A percentile compares a stretch with the other conserved stretches of the same genome.
Evolutionary conservation across 2,329 filamentous ascomycete species (phyloP).

Genomic region (Ophiocordyceps camponoti-floridani): DNA sequence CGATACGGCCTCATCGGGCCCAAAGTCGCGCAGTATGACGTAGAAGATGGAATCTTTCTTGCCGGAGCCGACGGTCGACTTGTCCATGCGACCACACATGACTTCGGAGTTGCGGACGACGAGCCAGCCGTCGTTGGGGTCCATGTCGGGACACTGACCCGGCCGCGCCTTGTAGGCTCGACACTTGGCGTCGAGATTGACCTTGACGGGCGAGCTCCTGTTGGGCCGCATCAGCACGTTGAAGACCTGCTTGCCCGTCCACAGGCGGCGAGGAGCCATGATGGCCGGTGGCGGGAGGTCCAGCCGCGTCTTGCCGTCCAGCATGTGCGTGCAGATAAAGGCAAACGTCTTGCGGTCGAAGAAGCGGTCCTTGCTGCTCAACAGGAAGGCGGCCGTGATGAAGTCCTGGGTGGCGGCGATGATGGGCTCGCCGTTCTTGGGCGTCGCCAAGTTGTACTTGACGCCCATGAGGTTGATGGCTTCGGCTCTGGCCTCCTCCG

Average conservation of each 20-base stretch:
- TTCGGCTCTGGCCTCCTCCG: slow-evolving; percentile 89
- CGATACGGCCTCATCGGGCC: slow-evolving; percentile 66
- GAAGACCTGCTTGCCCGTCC: slow-evolving; percentile 96
- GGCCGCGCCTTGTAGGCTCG: slow-evolving; percentile 57
- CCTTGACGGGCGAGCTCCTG: slow-evolving; percentile 59
- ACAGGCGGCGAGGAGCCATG: slow-evolving; percentile 74
- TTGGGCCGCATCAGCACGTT: slow-evolving; percentile 81
- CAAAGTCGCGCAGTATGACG: slow-evolving; percentile 79
- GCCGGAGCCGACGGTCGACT: slow-evolving; percentile 85
- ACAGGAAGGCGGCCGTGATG: slow-evolving; percentile 89
- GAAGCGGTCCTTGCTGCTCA: slow-evolving; percentile 84
- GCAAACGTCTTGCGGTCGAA: slow-evolving; percentile 80
- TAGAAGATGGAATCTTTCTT: slow-evolving; percentile 87
- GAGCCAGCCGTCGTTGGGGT: slow-evolving; percentile 58
- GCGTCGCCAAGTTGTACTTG: slow-evolving; percentile 92
- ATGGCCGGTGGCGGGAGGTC: slow-evolving; percentile 88
- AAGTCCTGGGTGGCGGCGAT: slow-evolving; percentile 99
- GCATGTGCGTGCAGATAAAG: slow-evolving; percentile 91
- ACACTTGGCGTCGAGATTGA: slow-evolving; percentile 89
- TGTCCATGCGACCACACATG: slow-evolving; percentile 76
- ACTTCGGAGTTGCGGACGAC: slow-evolving; percentile 76
- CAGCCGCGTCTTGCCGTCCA: slow-evolving; percentile 79
- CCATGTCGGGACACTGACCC: slow-evolving; percentile 40
- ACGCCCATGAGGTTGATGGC: slow-evolving; percentile 91
- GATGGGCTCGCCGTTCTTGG: slow-evolving; percentile 73